These are phyloP conservation scores for Trifolium repens DNA, from an alignment of 306 rosid species.

Conservation along the genomic window DNA sequence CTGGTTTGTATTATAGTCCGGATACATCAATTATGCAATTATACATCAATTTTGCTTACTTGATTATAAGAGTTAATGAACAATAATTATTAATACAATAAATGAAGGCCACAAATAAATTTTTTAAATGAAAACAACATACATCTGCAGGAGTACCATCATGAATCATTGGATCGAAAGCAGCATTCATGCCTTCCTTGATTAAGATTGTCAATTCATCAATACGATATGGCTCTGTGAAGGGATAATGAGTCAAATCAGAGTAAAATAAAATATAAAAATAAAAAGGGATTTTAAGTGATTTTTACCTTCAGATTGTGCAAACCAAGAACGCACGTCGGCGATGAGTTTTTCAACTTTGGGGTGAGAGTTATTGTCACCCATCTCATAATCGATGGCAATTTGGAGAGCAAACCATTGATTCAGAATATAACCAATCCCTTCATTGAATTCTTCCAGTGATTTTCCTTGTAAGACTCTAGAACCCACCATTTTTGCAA, in stretches of 20 bases:
- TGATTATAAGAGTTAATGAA: not conserved
- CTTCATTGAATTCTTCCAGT: constrained; percentile 50
- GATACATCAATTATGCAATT: no score
- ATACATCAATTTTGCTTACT: no score
- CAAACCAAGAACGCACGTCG: constrained; percentile 56
- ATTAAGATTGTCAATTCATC: constrained; percentile 70
- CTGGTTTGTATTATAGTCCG: no score
- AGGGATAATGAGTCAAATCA: constrained; percentile 7
- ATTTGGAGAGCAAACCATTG: constrained; percentile 67
- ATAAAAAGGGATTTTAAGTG: not conserved
- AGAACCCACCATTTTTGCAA: not conserved
- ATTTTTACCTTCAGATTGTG: constrained; percentile 50
- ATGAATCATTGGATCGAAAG: not conserved
- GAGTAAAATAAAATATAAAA: not conserved
- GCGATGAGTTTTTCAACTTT: constrained; percentile 55
- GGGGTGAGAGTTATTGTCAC: constrained; percentile 56
- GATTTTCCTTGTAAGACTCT: constrained; percentile 11
- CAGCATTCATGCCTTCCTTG: constrained; percentile 43
- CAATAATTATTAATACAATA: not conserved
- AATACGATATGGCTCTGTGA: constrained; percentile 58
- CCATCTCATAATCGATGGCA: constrained; percentile 78
- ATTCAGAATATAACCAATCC: constrained; percentile 48
- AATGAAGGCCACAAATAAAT: not conserved
- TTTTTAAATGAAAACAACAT: not conserved
- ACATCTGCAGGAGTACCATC: not conserved